Conservation (phyloP, 2,329 filamentous ascomycete species). For the Monosporascus sp. region DNA sequence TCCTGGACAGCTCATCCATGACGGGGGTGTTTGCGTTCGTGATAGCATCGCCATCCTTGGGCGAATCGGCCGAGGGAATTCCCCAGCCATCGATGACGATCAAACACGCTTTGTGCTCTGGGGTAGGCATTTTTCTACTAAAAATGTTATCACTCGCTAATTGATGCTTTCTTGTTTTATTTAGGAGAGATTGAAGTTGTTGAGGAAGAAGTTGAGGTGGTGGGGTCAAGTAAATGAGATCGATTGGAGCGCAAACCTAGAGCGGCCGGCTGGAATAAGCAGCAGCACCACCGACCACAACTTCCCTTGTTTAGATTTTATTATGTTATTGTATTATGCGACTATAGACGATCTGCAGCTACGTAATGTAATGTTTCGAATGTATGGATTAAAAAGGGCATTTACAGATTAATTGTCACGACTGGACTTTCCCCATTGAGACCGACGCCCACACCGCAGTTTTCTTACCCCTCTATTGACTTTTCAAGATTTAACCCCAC, state of each 20-base stretch:
- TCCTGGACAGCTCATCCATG: constrained; percentile 88
- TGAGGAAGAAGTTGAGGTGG: constrained; percentile 25
- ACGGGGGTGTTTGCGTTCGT: constrained; percentile 85
- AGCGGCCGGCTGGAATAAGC: no score
- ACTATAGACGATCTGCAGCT: neutral
- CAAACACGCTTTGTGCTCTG: constrained; percentile 29
- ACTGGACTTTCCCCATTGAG: neutral
- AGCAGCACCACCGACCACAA: neutral
- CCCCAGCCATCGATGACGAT: constrained; percentile 99
- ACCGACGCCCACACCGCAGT: neutral
- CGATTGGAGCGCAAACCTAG: neutral
- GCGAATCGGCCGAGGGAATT: constrained; percentile 72
- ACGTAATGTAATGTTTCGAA: neutral
- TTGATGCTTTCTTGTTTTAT: neutral
- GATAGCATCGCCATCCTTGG: constrained; percentile 90
- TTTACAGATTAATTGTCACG: neutral
- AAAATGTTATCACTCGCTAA: constrained; percentile 33
- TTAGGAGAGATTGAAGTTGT: neutral
- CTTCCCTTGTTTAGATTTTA: neutral
- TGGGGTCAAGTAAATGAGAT: constrained; percentile 31
- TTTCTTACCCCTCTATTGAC: neutral
- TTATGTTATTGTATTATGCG: neutral
- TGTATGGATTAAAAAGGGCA: neutral
- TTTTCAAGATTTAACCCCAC: neutral
- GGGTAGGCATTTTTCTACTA: neutral